Conservation (phyloP, 768 basidiomycete species). For the Neoboletus magnificus region DNA sequence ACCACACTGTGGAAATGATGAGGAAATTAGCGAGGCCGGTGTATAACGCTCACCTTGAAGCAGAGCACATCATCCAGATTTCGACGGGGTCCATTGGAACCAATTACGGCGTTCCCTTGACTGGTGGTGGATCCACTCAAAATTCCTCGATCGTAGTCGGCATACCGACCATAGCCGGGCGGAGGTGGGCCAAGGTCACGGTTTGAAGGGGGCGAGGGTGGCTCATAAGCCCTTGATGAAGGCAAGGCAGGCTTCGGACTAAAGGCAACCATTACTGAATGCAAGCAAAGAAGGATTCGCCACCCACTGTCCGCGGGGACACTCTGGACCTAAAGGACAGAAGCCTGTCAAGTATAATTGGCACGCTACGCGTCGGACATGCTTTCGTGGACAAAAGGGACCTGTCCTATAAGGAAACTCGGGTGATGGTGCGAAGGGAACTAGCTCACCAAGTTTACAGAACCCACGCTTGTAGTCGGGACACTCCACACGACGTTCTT, state of each 20-base stretch:
- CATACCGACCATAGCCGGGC: slow-evolving; percentile 84
- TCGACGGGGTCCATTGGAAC: slow-evolving; percentile 49
- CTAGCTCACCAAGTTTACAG: slow-evolving; percentile 78
- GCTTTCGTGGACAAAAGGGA: slow-evolving; percentile 85
- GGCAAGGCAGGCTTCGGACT: slow-evolving; percentile 81
- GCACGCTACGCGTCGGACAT: slow-evolving; percentile 88
- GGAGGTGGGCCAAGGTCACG: slow-evolving; percentile 88
- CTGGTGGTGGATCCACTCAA: slow-evolving; percentile 30
- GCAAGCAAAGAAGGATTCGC: not conserved
- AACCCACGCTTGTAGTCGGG: slow-evolving; percentile 96
- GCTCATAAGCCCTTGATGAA: slow-evolving; percentile 68
- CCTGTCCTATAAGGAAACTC: slow-evolving; percentile 43
- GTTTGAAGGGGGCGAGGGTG: slow-evolving; percentile 69
- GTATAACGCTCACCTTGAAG: slow-evolving; percentile 63
- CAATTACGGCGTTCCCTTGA: slow-evolving; percentile 27
- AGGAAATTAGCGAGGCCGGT: slow-evolving; percentile 1
- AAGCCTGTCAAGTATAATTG: slow-evolving; percentile 90
- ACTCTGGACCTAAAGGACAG: slow-evolving; percentile 87
- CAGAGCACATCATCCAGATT: slow-evolving; percentile 84
- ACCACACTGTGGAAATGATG: slow-evolving; percentile 57
- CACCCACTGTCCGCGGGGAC: slow-evolving; percentile 85
- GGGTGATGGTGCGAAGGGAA: slow-evolving; percentile 1
- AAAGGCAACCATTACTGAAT: slow-evolving; percentile 6
- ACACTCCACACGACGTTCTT: slow-evolving; percentile 88
- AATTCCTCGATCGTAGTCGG: slow-evolving; percentile 61